Percentiles rank a stretch among this genome's conserved stretches.
Evolutionary conservation across 78 protist species (phyloP).

Genomic region (Dictyostelium firmibasis): DNA sequence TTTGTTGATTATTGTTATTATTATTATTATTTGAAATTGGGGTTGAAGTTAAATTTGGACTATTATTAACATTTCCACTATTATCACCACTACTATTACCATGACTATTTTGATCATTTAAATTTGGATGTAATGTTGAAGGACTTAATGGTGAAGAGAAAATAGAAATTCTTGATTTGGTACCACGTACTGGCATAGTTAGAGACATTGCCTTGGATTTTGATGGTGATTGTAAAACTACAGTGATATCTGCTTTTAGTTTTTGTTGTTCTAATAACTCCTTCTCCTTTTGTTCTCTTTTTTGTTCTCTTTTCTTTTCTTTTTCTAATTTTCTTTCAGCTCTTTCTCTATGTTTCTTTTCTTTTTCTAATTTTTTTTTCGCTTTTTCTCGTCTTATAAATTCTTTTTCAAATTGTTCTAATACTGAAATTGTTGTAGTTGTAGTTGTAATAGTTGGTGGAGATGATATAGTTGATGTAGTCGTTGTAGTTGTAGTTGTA

Average conservation of each 20-base stretch:
- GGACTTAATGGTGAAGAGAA: conserved; percentile 23
- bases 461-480: too few species aligned
- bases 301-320: conserved; percentile 12
- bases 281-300: conserved; percentile 9
- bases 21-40: not conserved
- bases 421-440: not conserved
- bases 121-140: not conserved
- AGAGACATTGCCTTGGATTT: conserved; percentile 34
- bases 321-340: not conserved
- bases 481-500: not conserved
- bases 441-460: not conserved
- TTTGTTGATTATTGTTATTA: not conserved
- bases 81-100: not conserved
- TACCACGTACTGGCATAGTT: conserved; percentile 42
- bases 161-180: conserved; percentile 51
- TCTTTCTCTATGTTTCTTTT: conserved; percentile 23
- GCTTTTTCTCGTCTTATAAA: conserved; percentile 4
- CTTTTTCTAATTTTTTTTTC: conserved; percentile 33
- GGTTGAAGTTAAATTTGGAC: not conserved
- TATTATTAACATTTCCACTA: not conserved
- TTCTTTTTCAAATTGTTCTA: not conserved
- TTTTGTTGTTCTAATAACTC: not conserved
- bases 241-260: conserved; percentile 49
- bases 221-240: conserved; percentile 17
- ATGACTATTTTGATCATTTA: not conserved